Evolutionary conservation across 345 rosid species (phyloP), one percentile per base, ranked within the genome.

Genomic region (Erodium maritimum): DNA sequence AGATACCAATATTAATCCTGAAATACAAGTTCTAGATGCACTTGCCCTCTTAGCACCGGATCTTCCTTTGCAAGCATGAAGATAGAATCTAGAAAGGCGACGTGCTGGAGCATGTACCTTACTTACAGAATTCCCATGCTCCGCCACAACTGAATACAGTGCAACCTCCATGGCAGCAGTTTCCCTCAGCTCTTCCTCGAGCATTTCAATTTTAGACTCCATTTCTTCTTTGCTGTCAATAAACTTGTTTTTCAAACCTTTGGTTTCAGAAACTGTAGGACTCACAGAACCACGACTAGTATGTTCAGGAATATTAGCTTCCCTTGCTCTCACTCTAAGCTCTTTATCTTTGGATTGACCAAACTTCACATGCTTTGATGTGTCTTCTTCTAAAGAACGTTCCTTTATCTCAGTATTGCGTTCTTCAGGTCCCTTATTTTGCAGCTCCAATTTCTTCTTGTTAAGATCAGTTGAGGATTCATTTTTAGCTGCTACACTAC

Each of bases 81-180:
- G 37, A 77, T 84, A 91, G 74, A 84, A 91, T 76, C 98, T 82
- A 50, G 86, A 74, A 50, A 91, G 93, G 42, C 96, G 90, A 62
- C 96, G 82, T 61, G 96, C 96, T 14, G 97, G 90, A 29, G 95
- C 87, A 64, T 86, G 88, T 64, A 88, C 85, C 76, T 91, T 91
- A 58, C 69, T 77, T 67, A 67, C 68, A 21, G 98, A 91, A 77
- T 93, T 82, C 23, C 95, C 90, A 64, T 91, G 98, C 69, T 91
- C 98, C 59, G 98, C 88, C 25, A 80, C 83, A 42, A 91, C 81
- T 4, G 96, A 86, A 74, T 88, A 91, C 65, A 91, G 79, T 54
- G 90, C 88, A 61, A 80, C 82, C 80, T 91, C 96, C 52, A 88
- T 65, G 60, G 79, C 90, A 7, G 96, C 98, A 64, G 96, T 79